phyloP scores from a whole-genome alignment of 73 alveolate genomes.

The Symbiodinium natans region DNA sequence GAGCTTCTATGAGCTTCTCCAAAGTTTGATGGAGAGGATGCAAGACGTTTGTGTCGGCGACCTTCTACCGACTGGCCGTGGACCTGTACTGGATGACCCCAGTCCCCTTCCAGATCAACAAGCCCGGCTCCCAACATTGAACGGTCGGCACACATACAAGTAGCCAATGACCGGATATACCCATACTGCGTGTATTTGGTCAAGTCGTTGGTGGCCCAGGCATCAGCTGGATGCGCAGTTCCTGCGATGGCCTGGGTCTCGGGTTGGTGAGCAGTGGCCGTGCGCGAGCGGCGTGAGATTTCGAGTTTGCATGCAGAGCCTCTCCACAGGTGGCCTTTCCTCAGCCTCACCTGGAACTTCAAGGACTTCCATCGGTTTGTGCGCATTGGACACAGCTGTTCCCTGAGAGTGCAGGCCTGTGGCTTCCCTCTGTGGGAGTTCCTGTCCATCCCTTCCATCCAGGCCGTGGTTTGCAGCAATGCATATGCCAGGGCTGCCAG shows the following conservation, averaged over 20 bases:
- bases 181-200: background rate
- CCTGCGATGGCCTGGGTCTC: slow-evolving; percentile 14
- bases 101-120: slow-evolving; percentile 87
- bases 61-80: slow-evolving; percentile 82
- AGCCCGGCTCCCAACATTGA: background rate
- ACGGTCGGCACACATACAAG: background rate
- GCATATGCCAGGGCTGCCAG: background rate
- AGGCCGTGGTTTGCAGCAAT: background rate
- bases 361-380: background rate
- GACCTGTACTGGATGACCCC: slow-evolving; percentile 73
- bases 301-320: too few species aligned
- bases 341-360: slow-evolving; percentile 18
- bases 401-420: background rate
- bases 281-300: background rate
- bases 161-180: background rate
- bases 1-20: background rate
- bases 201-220: background rate
- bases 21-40: background rate
- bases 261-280: background rate
- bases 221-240: slow-evolving; percentile 20
- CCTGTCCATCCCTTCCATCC: slow-evolving; percentile 88
- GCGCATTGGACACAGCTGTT: background rate
- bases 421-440: slow-evolving; percentile 78
- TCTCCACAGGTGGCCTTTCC: slow-evolving; percentile 25
- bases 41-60: slow-evolving; percentile 72